phyloP scores from a whole-genome alignment of 108 stramenopile species.

The Licmophora abbreviata region DNA sequence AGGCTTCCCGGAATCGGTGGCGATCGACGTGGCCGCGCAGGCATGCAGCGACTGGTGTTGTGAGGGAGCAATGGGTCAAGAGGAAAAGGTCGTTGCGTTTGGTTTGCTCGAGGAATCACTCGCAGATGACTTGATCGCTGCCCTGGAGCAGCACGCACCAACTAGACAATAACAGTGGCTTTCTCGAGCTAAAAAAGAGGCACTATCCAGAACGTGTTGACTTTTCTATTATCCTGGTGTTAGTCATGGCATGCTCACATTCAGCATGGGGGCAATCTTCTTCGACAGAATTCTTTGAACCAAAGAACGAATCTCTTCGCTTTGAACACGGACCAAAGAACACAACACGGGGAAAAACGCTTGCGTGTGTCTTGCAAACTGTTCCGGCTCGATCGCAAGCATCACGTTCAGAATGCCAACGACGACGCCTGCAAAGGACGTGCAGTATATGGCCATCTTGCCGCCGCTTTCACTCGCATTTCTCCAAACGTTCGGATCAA shows the following conservation, averaged over 20 bases:
- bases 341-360: conserved; percentile 64
- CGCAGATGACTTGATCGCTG: not conserved
- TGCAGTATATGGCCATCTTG: conserved; percentile 77
- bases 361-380: conserved; percentile 44
- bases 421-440: conserved; percentile 70
- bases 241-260: conserved; percentile 5
- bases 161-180: no score
- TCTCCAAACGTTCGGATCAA: conserved; percentile 78
- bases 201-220: not conserved
- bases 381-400: conserved; percentile 31
- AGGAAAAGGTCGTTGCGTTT: not conserved
- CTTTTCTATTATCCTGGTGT: not conserved
- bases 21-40: conserved; percentile 37
- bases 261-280: conserved; percentile 53
- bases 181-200: not conserved
- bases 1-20: conserved; percentile 51
- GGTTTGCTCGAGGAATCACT: not conserved
- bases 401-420: conserved; percentile 57
- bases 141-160: not conserved
- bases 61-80: no score
- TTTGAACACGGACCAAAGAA: conserved; percentile 54
- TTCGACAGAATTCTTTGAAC: conserved; percentile 49
- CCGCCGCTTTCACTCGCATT: conserved; percentile 63
- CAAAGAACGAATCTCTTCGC: conserved; percentile 68
- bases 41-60: conserved; percentile 6